Base-by-base conservation (phyloP, 257 asterid species). In the Rubia yunnanensis region DNA sequence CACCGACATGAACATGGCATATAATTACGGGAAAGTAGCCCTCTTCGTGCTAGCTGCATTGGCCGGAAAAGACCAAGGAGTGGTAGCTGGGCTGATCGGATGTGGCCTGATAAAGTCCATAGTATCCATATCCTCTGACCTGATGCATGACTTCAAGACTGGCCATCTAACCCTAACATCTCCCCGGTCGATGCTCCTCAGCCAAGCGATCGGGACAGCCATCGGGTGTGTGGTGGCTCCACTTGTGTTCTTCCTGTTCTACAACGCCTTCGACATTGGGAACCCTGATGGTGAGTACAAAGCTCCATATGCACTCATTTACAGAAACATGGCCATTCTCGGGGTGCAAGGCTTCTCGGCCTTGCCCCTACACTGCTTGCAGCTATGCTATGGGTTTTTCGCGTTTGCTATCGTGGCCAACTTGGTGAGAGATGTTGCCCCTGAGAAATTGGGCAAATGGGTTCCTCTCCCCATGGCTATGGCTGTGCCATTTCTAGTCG, bases 1-100 rank as follows among this genome's bases (percentile, higher is more conserved):
- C 17, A 79, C 84, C 7, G 84, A 79, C 26, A 72, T 78, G 81
- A 76, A 78, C 64, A 75, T 79, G 74, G 84, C 79, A 1, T 79
- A 78, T 44, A 79, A 79, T 63, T 79, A 79, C 5, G 84, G 84
- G 54, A 79, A 79, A 36, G 74, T 76, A 17, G 73, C 81, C 34
- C 75, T 79, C 17, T 72, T 79, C 36, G 75, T 77, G 6, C 74
- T 79, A 3, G 79, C 81, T 22, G 68, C 76, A 17, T 63, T 78
- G 75, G 64, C 76, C 0, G 81, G 84, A 38, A 74, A 68, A 38
- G 39, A 73, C 7, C 35, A 79, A 24, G 84, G 84, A 17, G 84
- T 79, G 35, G 65, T 73, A 6, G 84, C 84, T 5, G 84, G 84
- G 5, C 77, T 79, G 1, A 70, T 72, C 8, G 74, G 81, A 1